A percentile compares a stretch with the other conserved stretches of the same genome.
Conservation (phyloP, 2,329 filamentous ascomycete genomes). For the Trichoderma simmonsii region DNA sequence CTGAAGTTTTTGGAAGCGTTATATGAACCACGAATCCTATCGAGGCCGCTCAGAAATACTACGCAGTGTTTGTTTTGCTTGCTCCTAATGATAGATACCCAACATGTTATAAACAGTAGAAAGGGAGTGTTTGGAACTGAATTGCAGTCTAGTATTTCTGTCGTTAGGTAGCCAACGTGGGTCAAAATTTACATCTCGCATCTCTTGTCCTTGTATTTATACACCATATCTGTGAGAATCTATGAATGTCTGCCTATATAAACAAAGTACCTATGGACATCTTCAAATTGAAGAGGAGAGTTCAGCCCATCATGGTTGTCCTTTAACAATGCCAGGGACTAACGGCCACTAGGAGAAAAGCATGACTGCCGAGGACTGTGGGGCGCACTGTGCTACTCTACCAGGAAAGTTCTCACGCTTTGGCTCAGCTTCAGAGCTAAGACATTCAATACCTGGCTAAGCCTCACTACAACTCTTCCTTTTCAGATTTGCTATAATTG, state of each 20-base stretch:
- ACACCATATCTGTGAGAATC: background rate
- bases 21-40: background rate
- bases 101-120: background rate
- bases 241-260: background rate
- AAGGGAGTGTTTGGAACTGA: background rate
- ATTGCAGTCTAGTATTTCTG: background rate
- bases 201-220: background rate
- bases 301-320: background rate
- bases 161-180: background rate
- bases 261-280: background rate
- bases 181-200: background rate
- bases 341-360: background rate
- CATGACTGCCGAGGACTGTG: background rate
- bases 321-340: background rate
- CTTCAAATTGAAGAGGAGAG: background rate
- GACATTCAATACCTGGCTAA: background rate
- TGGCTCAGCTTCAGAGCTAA: background rate
- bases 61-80: background rate
- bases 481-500: background rate
- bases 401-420: background rate
- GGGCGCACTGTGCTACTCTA: slow-evolving; percentile 5
- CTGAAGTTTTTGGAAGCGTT: background rate
- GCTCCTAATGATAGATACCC: slow-evolving; percentile 6
- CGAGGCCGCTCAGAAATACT: background rate
- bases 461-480: background rate